Percentiles rank a stretch among this genome's conserved stretches.
Conservation (phyloP, 768 basidiomycete genomes). For the Suillus decipiens region DNA sequence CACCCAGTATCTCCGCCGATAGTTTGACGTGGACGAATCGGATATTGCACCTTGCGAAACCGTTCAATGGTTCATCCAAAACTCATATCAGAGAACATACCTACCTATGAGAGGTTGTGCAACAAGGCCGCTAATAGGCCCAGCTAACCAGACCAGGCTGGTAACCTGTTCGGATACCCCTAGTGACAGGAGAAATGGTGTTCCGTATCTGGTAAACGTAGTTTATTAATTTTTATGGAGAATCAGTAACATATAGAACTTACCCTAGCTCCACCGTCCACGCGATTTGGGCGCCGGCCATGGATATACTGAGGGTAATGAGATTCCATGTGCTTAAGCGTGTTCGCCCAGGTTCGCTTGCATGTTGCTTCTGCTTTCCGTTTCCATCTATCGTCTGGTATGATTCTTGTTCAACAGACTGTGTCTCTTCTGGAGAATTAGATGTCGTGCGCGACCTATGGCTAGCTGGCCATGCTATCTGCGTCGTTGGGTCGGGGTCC, state of each 20-base stretch:
- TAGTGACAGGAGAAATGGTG: conserved; percentile 83
- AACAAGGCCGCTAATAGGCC: conserved; percentile 92
- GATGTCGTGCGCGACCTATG: conserved; percentile 33
- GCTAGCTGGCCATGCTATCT: conserved; percentile 70
- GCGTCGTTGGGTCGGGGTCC: conserved; percentile 78
- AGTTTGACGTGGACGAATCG: conserved; percentile 89
- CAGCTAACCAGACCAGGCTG: conserved; percentile 92
- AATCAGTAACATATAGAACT: conserved; percentile 25
- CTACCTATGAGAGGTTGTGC: conserved; percentile 99
- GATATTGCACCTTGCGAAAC: conserved; percentile 81
- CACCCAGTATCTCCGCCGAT: conserved; percentile 92
- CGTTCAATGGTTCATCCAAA: conserved; percentile 12
- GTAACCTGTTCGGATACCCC: conserved; percentile 89
- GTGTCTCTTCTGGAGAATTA: conserved; percentile 25
- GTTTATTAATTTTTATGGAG: neutral
- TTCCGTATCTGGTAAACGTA: conserved; percentile 72
- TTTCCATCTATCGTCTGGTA: conserved; percentile 36
- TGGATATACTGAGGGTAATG: conserved; percentile 82
- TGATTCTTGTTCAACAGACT: conserved; percentile 23
- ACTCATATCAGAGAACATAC: conserved; percentile 41
- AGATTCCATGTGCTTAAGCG: conserved; percentile 63
- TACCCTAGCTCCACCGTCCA: conserved; percentile 97
- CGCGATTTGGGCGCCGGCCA: conserved; percentile 93
- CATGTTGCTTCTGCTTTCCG: conserved; percentile 22
- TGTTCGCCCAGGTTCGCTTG: conserved; percentile 27